phyloP scores from a whole-genome alignment of 2,329 filamentous ascomycete species.

The Xylaria sp. region DNA sequence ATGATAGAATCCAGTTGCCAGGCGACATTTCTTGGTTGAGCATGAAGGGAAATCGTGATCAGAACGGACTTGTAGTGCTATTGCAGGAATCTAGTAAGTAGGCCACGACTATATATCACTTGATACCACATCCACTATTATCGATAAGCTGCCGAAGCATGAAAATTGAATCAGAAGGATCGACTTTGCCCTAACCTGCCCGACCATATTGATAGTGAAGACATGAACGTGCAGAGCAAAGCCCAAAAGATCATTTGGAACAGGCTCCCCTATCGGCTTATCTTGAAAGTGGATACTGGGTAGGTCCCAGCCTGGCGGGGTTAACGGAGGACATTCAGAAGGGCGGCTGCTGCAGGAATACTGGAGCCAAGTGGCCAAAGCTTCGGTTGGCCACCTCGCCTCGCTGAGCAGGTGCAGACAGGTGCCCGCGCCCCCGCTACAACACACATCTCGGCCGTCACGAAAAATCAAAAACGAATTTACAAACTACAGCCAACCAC shows the following conservation, averaged over 20 bases:
- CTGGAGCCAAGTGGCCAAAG: constrained; percentile 24
- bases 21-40: not conserved
- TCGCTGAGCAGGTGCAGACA: constrained; percentile 33
- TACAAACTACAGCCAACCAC: constrained; percentile 36
- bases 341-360: not conserved
- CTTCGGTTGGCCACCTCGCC: constrained; percentile 26
- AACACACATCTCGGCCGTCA: constrained; percentile 42
- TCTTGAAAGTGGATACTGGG: no score
- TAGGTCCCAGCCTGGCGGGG: not conserved
- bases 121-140: no score
- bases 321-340: not conserved
- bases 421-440: constrained; percentile 35
- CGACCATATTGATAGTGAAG: no score
- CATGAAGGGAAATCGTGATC: no score
- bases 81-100: not conserved
- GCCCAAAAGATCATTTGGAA: no score
- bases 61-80: no score
- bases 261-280: not conserved
- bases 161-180: no score
- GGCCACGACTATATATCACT: not conserved
- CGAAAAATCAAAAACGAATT: constrained; percentile 41
- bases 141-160: no score
- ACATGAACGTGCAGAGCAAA: no score
- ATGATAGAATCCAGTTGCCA: no score
- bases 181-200: no score